phyloP scores from a whole-genome alignment of 495 filamentous ascomycete genomes.

The Neurospora sp. region DNA sequence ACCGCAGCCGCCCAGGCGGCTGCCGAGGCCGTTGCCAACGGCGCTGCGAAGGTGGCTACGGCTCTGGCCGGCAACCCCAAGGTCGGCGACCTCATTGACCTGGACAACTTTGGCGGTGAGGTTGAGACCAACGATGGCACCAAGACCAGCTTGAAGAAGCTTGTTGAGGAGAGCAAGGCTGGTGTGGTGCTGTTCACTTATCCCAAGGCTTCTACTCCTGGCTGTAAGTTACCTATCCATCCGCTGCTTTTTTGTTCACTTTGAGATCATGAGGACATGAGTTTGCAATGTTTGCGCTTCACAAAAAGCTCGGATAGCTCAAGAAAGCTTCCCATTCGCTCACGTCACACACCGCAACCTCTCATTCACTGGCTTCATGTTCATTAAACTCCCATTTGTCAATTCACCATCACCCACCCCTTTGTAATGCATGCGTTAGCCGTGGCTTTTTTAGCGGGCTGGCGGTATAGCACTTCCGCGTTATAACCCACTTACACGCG shows the following conservation, averaged over 20 bases:
- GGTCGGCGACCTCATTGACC: conserved; percentile 44
- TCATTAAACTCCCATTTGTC: background rate
- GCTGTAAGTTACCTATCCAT: conserved; percentile 56
- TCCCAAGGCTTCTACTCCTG: conserved; percentile 87
- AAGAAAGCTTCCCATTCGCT: background rate
- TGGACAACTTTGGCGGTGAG: conserved; percentile 71
- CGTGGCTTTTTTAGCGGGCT: background rate
- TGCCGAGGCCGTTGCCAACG: conserved; percentile 2
- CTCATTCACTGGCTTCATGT: background rate
- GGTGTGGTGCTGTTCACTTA: conserved; percentile 94
- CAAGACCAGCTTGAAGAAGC: conserved; percentile 62
- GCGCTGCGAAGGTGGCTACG: conserved; percentile 13
- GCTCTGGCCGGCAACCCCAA: conserved; percentile 17
- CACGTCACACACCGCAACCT: background rate
- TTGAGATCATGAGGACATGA: background rate
- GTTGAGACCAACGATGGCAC: conserved; percentile 73
- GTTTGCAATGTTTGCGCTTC: background rate
- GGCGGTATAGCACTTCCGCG: background rate
- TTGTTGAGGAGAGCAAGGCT: conserved; percentile 71
- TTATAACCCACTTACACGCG: background rate
- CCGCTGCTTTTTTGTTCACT: background rate
- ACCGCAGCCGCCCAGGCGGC: conserved; percentile 8
- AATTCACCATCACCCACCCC: background rate
- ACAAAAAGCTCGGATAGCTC: background rate
- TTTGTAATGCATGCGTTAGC: background rate